Base-by-base conservation (phyloP, 306 rosid species). In the Macrotyloma uniflorum region DNA sequence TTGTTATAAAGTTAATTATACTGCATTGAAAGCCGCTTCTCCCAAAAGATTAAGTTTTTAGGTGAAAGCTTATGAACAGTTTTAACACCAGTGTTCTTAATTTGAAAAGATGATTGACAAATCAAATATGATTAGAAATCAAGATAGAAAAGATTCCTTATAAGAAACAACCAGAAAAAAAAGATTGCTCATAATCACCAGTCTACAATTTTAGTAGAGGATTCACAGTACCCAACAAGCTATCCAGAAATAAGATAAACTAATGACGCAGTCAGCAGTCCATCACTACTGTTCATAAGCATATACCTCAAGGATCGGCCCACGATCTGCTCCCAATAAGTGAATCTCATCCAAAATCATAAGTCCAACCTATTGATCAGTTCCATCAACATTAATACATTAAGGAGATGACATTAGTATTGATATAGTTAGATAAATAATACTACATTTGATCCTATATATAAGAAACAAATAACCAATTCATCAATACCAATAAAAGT, bases 321-420 rank as follows among this genome's bases (percentile, higher is more conserved):
- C 98, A 68, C 98, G 95, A 80, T 95, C 98, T 82, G 98, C 98
- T 78, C 98, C 98, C 85, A 95, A 67, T 76, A 95, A 88, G 86
- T 95, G 98, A 83, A 95, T 92, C 85, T 95, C 98, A 86, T 95
- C 98, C 90, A 95, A 82, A 71, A 95, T 87, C 87, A 95, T 53
- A 65, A 95, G 97, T 32, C 98, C 98, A 85, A 95, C 98, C 98
- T 94, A 80, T 77, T 76, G 75, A 78, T 59, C 71, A 84, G 70
- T 67, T 51, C 75, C 76, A 71, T 18, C 57, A 77, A 33, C 22
- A 76, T 54, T 57, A 54, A 38, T 68, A 78, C 47, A 76, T 35
- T 67, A 61, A 80, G 74, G 42, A 58, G 72, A 74, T 75, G 77
- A 35, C 76, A 58, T 63, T 32, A 57, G 53, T 47, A 76, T 36